Base-by-base conservation (phyloP, 2,329 filamentous ascomycete genomes). In the Epichloe brachyelytri region DNA sequence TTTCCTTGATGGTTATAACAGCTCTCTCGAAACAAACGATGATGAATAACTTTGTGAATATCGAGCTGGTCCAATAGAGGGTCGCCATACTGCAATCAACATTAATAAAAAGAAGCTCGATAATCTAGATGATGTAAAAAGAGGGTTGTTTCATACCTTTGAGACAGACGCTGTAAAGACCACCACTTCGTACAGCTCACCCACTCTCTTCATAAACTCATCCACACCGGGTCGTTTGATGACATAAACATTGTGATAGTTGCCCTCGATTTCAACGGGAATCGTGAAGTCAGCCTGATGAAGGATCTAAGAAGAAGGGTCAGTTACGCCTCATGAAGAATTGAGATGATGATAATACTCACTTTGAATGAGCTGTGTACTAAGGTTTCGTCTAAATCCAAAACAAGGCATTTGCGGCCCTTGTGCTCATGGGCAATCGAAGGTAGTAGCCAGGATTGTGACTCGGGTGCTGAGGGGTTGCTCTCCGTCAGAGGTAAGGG, bases 1-100 rank as follows among this genome's bases (percentile, higher is more conserved):
- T 98, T 98, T 60, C 93, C 93, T 72, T 97, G 93, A 66, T 98
- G 93, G 66, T 98, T 98, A 71, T 95, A 97, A 71, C 93, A 98
- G 69, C 91, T 97, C 71, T 98, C 93, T 54, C 93, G 83, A 80
- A 98, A 98, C 26, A 98, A 75, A 47, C 93, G 79, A 68, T 98
- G 93, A 65, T 98, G 93, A 14, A 98, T 86, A 43, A 97, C 93
- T 58, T 90, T 83, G 70, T 98, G 93, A 55, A 98, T 97, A 67
- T 98, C 93, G 49, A 98, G 77, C 70, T 97, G 91, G 65, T 98
- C 93, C 52, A 98, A 74, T 43, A 98, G 77, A 51, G 93, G 93
- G 71, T 98, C 93, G 58, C 93, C 93, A 64, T 98, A 98, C 87
- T 94, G 53, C 40, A 53, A 30, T 5, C 43, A 26, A 8, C 1